These are phyloP conservation scores for Cladosporium sp. DNA, from an alignment of 2,329 filamentous ascomycete species.

Conservation along the genomic window DNA sequence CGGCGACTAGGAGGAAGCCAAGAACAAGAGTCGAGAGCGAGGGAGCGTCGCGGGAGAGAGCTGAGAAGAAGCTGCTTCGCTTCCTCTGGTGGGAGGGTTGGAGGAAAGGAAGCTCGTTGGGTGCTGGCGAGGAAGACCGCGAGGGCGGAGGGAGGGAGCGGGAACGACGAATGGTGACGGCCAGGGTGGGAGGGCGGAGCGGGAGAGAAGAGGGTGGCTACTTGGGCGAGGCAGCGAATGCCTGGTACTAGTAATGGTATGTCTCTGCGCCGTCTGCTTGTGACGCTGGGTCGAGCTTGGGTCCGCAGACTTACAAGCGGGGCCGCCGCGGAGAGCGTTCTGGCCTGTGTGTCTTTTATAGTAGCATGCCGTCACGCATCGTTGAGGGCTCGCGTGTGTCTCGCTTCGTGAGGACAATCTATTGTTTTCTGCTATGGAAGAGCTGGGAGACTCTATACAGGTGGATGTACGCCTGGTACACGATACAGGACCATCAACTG, in stretches of 20 bases:
- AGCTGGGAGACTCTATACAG: no score
- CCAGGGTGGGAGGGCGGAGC: constrained; percentile 7
- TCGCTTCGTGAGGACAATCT: no score
- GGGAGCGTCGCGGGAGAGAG: constrained; percentile 11
- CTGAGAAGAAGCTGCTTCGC: not conserved
- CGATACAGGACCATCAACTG: no score
- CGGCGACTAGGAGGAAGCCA: constrained; percentile 20
- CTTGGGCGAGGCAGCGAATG: constrained; percentile 2
- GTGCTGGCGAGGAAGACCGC: constrained; percentile 10
- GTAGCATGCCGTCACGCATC: not conserved
- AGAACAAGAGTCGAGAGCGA: constrained; percentile 18
- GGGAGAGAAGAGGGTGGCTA: not conserved
- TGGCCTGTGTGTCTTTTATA: not conserved
- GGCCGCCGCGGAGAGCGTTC: not conserved
- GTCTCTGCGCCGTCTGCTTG: not conserved
- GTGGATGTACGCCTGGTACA: no score
- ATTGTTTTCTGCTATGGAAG: no score
- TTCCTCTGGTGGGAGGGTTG: constrained; percentile 5
- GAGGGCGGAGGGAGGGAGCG: constrained; percentile 11
- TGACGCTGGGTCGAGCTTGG: not conserved
- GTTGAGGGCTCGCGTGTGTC: not conserved
- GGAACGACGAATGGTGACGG: constrained; percentile 10
- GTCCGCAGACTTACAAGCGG: not conserved
- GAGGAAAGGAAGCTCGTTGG: constrained; percentile 11
- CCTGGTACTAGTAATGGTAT: not conserved